Evolutionary conservation across 2,329 filamentous ascomycete genomes (phyloP), one percentile per base, ranked within the genome.

Genomic region (Pyricularia grisea): DNA sequence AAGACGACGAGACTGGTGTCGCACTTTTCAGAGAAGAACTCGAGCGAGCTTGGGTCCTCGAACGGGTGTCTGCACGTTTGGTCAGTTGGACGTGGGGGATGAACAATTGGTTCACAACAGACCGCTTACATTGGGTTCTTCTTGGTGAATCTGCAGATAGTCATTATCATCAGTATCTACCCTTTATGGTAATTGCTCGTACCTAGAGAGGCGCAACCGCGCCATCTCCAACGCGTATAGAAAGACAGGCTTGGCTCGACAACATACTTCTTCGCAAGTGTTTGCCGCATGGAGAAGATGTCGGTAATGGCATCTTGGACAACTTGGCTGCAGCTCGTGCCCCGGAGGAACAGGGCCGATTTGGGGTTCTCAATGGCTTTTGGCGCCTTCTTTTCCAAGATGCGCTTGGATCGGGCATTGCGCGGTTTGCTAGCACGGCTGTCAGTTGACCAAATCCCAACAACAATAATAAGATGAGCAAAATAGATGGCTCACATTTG

Each of bases 11-110:
- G 64, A 27, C 64, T 91, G 75, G 92, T 90, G 79, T 99, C 95
- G 81, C 99, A 99, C 84, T 98, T 99, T 77, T 94, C 90, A 72
- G 91, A 90, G 83, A 99, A 94, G 83, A 99, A 99, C 81, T 97
- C 93, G 66, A 74, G 71, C 66, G 72, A 73, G 58, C 69, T 67
- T 61, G 72, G 68, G 78, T 96, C 93, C 79, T 97, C 94, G 79
- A 99, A 99, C 2, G 95, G 95, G 79, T 95, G 93, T 30, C 67
- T 68, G 30, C n/a, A 25, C 1, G 25, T 20, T 58, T 58, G 36
- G 36, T 67, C 31, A 42, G 23, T 30, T 7, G 30, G 31, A n/a
- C 63, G 31, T 65, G 3, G 5, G 12, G 12, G 28, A n/a, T 65
- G 23, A 17, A 23, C 28, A 25, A 9, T 12, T 65, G 7, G 10